Evolutionary conservation across 2,329 filamentous ascomycete species (phyloP), one percentile per base, ranked within the genome.

Genomic region (Penicillium corylophilum): DNA sequence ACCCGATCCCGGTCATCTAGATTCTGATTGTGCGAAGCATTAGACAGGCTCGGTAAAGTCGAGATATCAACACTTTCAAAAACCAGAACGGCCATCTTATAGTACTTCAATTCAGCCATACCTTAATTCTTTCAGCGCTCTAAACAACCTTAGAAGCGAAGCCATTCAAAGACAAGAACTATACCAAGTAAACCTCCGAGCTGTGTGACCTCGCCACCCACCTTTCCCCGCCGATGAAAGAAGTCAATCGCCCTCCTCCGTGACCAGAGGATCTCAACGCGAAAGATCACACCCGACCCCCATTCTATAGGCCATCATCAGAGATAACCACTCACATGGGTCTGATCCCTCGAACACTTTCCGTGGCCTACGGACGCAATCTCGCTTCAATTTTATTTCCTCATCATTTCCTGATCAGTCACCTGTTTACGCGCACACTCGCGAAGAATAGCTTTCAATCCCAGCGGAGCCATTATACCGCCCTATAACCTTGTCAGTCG

Each of bases 1-100:
- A n/a, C 29, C 29, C 12, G 12, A 6, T 68, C 0, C 61, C 67
- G 18, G 66, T 62, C 46, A 60, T 51, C 18, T 47, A 56, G 41
- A 55, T 10, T 28, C 26, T 28, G 4, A 12, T 28, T 12, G 26
- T 28, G 7, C 26, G 26, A 28, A 28, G 12, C 63, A 48, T 60
- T 53, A 18, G 60, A 62, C 53, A 2, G 72, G 72, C 1, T 68
- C 72, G n/a, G 62, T 61, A 55, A 73, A 73, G 46, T n/a, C 10
- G 12, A 75, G 67, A 73, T 64, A 50, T 75, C 71, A 33, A 64
- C 68, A 15, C 64, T 57, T 1, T 64, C 57, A 58, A 71, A 74
- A 28, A 75, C 51, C 36, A 74, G 61, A 2, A 73, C 61, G 24
- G 67, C 72, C 15, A 73, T 67, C 50, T 67, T 66, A 62, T 67